Evolutionary conservation across 1,139 yeast genomes (phyloP).

Genomic region (Nadsonia starkeyi-henricii): DNA sequence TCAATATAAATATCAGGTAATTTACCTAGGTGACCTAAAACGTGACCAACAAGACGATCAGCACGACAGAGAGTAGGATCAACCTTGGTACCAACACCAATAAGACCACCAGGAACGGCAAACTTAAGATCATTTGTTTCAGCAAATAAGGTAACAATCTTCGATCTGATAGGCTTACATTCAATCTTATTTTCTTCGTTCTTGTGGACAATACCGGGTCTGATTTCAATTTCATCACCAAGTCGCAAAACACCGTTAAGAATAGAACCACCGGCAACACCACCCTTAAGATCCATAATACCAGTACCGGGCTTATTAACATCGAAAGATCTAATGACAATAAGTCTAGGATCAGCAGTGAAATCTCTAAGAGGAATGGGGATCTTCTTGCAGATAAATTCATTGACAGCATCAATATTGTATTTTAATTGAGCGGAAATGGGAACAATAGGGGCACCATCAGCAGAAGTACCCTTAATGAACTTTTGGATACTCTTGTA

Average conservation of each 20-base stretch:
- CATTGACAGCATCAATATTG: slow-evolving; percentile 96
- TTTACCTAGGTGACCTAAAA: slow-evolving; percentile 92
- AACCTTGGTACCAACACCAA: slow-evolving; percentile 98
- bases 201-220: slow-evolving; percentile 97
- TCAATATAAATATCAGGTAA: slow-evolving; percentile 94
- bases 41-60: slow-evolving; percentile 98
- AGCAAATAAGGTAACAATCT: slow-evolving; percentile 87
- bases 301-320: slow-evolving; percentile 98
- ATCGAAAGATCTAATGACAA: slow-evolving; percentile 96
- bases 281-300: slow-evolving; percentile 94
- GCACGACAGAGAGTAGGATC: slow-evolving; percentile 99
- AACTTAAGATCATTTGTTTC: slow-evolving; percentile 95
- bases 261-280: slow-evolving; percentile 99
- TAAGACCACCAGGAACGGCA: slow-evolving; percentile 99
- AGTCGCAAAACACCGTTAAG: slow-evolving; percentile 91
- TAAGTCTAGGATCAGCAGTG: slow-evolving; percentile 82
- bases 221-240: slow-evolving; percentile 96
- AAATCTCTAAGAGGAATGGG: slow-evolving; percentile 97
- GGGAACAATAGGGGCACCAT: slow-evolving; percentile 97
- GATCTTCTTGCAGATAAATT: slow-evolving; percentile 85
- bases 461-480: slow-evolving; percentile 96
- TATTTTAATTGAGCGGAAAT: slow-evolving; percentile 97
- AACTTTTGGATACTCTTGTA: slow-evolving; percentile 83
- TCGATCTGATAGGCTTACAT: slow-evolving; percentile 91
- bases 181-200: slow-evolving; percentile 78